Evolutionary conservation across 2,329 filamentous ascomycete genomes (phyloP), one percentile per base, ranked within the genome.

Genomic region (Nigrospora oryzae): DNA sequence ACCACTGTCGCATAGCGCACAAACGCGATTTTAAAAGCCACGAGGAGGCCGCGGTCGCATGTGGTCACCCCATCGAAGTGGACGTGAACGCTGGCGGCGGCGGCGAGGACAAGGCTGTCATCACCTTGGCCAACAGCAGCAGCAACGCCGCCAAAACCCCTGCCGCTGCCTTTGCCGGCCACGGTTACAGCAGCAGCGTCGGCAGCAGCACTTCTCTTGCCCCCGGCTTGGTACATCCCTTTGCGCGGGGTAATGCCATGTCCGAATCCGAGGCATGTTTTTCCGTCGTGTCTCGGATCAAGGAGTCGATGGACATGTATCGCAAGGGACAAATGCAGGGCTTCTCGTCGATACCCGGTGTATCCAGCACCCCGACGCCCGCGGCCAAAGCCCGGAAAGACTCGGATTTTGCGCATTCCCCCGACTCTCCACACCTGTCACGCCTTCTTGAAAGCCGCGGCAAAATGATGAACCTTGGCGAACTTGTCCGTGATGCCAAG

Each of bases 1-100:
- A 98, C 60, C 93, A 98, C 62, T 97, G 91, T 62, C 89, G 93
- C 46, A 97, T 98, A 56, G 89, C 90, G 23, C 93, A 98, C 67
- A 86, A 85, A 61, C 79, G 88, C 47, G 89, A 94, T 51, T 97
- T 90, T 71, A 91, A 95, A 67, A 96, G 89, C 56, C 93, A 98
- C 59, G 91, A 97, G 63, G 88, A 90, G 58, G 93, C 93, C 50
- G 93, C 91, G 32, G 76, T 90, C 45, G 85, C 86, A 48, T 94
- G 89, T 55, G 93, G 93, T 43, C 83, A 90, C 53, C 81, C 85
- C 12, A 80, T 95, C 47, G 86, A 95, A 55, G 71, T 79, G 50
- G 81, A 84, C 44, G 63, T 63, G 28, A 72, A 72, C 38, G 64
- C 65, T 43, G 60, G 73, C 46, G 63, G 73, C 46, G 63, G 73